A percentile compares a stretch with the other conserved stretches of the same genome.
These are phyloP conservation scores for Parietaria judaica DNA, from an alignment of 306 rosid genomes.

Conservation along the genomic window DNA sequence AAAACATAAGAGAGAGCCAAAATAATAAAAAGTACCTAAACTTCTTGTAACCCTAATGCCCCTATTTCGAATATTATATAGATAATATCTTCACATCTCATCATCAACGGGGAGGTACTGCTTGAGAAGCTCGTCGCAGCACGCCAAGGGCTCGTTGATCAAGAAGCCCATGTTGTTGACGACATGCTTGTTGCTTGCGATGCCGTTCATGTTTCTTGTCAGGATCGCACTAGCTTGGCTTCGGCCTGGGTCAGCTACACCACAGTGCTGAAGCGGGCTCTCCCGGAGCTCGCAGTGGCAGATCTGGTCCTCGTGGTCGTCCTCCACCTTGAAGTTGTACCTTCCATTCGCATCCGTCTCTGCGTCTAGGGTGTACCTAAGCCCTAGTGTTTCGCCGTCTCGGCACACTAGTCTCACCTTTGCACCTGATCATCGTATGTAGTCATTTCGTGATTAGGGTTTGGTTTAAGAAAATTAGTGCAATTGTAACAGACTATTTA, in stretches of 20 bases:
- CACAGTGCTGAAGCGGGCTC: slow-evolving; percentile 43
- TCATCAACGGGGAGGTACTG: slow-evolving; percentile 23
- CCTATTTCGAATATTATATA: too few relatives aligned
- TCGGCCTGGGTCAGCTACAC: slow-evolving; percentile 37
- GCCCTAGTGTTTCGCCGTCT: slow-evolving; percentile 28
- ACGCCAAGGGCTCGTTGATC: slow-evolving; percentile 32
- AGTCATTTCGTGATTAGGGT: neutral
- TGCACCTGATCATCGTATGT: slow-evolving; percentile 36
- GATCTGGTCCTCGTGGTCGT: slow-evolving; percentile 51
- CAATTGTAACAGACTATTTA: too few relatives aligned
- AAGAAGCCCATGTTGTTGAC: slow-evolving; percentile 64
- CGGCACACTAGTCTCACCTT: slow-evolving; percentile 48
- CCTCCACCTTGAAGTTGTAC: slow-evolving; percentile 33
- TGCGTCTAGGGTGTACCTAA: slow-evolving; percentile 32
- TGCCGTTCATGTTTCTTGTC: slow-evolving; percentile 45
- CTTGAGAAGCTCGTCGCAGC: slow-evolving; percentile 33
- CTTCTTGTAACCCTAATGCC: too few relatives aligned
- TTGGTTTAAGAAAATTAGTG: too few relatives aligned
- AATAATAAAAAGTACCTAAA: too few relatives aligned
- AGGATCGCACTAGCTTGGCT: slow-evolving; percentile 39
- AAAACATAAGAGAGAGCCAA: too few relatives aligned
- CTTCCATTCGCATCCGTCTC: slow-evolving; percentile 40
- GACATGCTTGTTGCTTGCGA: slow-evolving; percentile 28
- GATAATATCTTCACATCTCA: too few relatives aligned
- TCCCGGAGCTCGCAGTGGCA: slow-evolving; percentile 32